phyloP scores from a whole-genome alignment of 176 grass and related monocot species.

The Zoysia japonica region DNA sequence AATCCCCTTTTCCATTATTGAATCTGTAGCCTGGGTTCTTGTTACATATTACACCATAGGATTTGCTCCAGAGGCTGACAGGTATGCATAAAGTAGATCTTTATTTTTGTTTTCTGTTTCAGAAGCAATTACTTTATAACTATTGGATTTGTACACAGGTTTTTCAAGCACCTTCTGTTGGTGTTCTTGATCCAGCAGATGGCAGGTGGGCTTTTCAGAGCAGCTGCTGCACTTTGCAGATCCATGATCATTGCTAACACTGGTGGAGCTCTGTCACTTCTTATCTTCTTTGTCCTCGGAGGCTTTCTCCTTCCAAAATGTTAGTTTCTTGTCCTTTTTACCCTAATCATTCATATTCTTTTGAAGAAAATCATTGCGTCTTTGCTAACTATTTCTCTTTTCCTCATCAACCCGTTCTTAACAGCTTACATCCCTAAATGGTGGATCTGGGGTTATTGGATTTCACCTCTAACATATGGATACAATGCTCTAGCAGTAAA shows the following conservation, averaged over 20 bases:
- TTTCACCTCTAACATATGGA: slow-evolving; percentile 84
- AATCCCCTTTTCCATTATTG: slow-evolving; percentile 86
- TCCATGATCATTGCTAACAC: slow-evolving; percentile 93
- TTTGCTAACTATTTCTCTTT: slow-evolving; percentile 36
- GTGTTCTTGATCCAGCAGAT: slow-evolving; percentile 95
- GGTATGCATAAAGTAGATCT: slow-evolving; percentile 45
- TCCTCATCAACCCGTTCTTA: slow-evolving; percentile 6
- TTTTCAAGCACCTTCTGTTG: slow-evolving; percentile 94
- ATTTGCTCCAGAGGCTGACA: slow-evolving; percentile 84
- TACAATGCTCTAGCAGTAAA: slow-evolving; percentile 92
- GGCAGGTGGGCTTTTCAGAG: slow-evolving; percentile 89
- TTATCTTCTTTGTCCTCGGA: slow-evolving; percentile 84
- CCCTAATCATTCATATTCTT: neutral
- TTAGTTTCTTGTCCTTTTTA: slow-evolving; percentile 33
- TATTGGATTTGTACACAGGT: slow-evolving; percentile 56
- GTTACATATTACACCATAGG: slow-evolving; percentile 89
- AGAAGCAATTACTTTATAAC: slow-evolving; percentile 10
- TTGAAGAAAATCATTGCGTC: slow-evolving; percentile 7
- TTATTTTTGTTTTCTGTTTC: neutral
- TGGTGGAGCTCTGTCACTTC: slow-evolving; percentile 85
- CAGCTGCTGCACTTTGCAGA: slow-evolving; percentile 75
- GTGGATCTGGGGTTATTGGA: slow-evolving; percentile 99
- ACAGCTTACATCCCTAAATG: slow-evolving; percentile 85
- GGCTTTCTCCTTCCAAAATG: slow-evolving; percentile 97
- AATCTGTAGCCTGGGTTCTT: slow-evolving; percentile 78